Conservation (phyloP, 768 basidiomycete genomes). For the Tricholoma bakamatsutake region DNA sequence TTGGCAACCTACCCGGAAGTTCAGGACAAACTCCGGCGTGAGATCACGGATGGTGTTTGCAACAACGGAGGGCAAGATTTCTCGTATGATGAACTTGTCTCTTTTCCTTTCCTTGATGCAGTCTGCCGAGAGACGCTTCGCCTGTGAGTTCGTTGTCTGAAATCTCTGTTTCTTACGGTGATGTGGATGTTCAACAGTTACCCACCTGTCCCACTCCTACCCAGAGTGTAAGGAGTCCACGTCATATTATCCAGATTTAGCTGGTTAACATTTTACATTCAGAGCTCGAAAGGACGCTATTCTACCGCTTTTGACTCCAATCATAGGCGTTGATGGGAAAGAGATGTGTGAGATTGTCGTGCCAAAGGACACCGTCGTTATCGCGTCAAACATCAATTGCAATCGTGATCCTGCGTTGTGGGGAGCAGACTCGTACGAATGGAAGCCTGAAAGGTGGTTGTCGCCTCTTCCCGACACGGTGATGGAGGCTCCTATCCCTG, state of each 20-base stretch:
- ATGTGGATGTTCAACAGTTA: too few species aligned
- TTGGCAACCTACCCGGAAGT: slow-evolving; percentile 24
- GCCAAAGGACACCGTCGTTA: slow-evolving; percentile 31
- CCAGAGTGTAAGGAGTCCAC: too few species aligned
- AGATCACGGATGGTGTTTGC: slow-evolving; percentile 21
- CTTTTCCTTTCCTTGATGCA: too few species aligned
- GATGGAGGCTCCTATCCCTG: slow-evolving; percentile 16
- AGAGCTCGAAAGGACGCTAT: slow-evolving; percentile 31
- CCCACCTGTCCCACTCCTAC: too few species aligned
- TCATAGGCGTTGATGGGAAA: slow-evolving; percentile 30
- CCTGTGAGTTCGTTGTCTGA: too few species aligned
- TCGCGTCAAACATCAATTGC: slow-evolving; percentile 29
- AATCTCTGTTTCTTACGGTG: too few species aligned
- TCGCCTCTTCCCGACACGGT: slow-evolving; percentile 31
- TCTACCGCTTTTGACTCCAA: slow-evolving; percentile 34
- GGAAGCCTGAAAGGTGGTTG: slow-evolving; percentile 50
- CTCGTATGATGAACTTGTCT: slow-evolving; percentile 2
- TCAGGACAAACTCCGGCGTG: slow-evolving; percentile 30
- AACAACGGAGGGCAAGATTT: slow-evolving; percentile 6
- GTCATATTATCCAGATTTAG: too few species aligned
- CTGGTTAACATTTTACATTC: not conserved
- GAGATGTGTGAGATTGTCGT: slow-evolving; percentile 31
- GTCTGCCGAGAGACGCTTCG: not conserved
- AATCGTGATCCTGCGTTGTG: slow-evolving; percentile 38
- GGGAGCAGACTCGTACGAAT: slow-evolving; percentile 41